Evolutionary conservation across 2,329 filamentous ascomycete species (phyloP).

Genomic region (Neospermospora avenae): DNA sequence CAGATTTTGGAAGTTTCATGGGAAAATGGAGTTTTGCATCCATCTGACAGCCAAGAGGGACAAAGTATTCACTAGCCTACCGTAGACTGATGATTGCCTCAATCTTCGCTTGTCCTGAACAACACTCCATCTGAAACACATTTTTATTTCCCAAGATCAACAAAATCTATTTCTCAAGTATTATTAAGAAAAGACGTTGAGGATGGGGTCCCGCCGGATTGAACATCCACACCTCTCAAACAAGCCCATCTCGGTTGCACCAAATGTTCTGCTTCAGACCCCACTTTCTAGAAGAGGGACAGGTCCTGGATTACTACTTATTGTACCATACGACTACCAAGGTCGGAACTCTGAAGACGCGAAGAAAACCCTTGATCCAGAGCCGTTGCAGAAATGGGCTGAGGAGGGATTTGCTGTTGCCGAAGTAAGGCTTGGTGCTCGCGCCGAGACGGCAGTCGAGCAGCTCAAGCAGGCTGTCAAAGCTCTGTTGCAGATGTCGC

Average conservation of each 20-base stretch:
- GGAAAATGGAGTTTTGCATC: too few species aligned
- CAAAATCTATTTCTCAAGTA: background rate
- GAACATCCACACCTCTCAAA: background rate
- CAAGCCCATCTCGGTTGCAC: constrained; percentile 6
- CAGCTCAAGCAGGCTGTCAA: constrained; percentile 3
- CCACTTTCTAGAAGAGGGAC: constrained; percentile 30
- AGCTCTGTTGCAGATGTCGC: constrained; percentile 12
- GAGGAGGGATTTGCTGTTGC: constrained; percentile 38
- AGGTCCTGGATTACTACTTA: constrained; percentile 37
- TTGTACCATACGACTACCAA: constrained; percentile 23
- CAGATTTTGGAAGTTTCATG: too few species aligned
- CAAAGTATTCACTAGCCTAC: background rate
- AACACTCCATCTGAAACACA: too few species aligned
- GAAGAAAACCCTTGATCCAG: constrained; percentile 22
- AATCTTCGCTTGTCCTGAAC: too few species aligned
- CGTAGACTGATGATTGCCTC: background rate
- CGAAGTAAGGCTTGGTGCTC: constrained; percentile 7
- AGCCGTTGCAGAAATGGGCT: constrained; percentile 38
- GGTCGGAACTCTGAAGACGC: constrained; percentile 10
- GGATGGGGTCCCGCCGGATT: background rate
- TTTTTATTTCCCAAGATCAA: background rate
- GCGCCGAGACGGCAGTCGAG: background rate
- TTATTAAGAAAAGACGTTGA: too few species aligned
- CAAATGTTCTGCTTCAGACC: constrained; percentile 9
- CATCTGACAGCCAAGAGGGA: too few species aligned